Base-by-base conservation (phyloP, 176 grass and related monocot genomes). In the Oryza officinalis region DNA sequence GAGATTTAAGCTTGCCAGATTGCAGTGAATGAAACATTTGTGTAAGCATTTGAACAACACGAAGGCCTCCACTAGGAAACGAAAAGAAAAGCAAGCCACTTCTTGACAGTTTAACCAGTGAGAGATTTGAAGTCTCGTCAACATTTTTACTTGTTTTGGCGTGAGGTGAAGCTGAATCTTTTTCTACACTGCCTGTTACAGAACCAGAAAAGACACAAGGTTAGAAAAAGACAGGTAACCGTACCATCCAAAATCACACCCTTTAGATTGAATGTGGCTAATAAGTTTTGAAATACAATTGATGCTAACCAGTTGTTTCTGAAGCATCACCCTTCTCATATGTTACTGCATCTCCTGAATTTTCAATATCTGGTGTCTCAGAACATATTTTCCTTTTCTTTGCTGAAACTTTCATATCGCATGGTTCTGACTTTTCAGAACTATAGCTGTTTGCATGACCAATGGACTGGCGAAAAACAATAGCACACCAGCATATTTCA, bases 311-410 rank as follows among this genome's bases (percentile, higher is more conserved):
- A 87, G 40, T 86, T 63, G 70, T 67, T 32, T 93, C 80, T 18
- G 75, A 67, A 74, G 67, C 66, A 81, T 61, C 83, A n/a, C 2
- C 41, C 2, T 69, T 81, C 27, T 17, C 61, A 86, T 65, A 80
- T 32, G 44, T 87, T 76, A 71, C 81, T 44, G 65, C 18, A 84
- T 74, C 60, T 77, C 63, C 91, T 75, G 69, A 69, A 84, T 76
- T 74, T 74, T 81, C 40, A 27, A 67, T 37, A 67, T 85, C 78
- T 76, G 70, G 75, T 63, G 49, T 45, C 63, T 78, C 67, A 7
- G 80, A 72, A 81, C 74, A 87, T 79, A 98, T 6, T 98, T 93
- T 98, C 82, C 85, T 95, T 89, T 94, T 96, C 91, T 94, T 95
- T 44, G 80, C 27, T 81, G 47, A 45, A 84, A 67, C 41, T 65